Conservation (phyloP, 140 eudicot genomes). For the Oenanthe javanica region DNA sequence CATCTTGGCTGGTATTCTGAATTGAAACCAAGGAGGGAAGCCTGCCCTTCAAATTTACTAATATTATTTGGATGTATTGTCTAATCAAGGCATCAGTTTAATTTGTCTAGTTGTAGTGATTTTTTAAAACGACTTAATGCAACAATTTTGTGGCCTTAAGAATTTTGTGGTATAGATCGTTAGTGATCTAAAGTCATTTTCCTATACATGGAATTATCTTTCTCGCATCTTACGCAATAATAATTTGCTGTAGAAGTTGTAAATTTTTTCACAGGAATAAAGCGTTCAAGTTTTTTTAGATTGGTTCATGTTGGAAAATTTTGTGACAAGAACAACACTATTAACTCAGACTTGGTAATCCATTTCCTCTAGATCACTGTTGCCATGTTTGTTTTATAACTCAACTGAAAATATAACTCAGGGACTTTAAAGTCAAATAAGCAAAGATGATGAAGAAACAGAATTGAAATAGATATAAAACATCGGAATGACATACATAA, state of each 20-base stretch:
- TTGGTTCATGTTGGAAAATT: background rate
- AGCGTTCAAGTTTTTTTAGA: background rate
- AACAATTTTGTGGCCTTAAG: slow-evolving; percentile 6
- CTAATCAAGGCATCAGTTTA: background rate
- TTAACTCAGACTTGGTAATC: background rate
- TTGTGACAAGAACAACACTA: background rate
- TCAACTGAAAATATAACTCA: background rate
- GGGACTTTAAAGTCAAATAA: background rate
- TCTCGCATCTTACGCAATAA: background rate
- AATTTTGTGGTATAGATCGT: background rate
- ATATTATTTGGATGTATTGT: background rate
- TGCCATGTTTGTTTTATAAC: background rate
- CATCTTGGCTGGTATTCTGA: background rate
- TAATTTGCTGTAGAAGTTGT: background rate
- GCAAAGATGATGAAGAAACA: background rate
- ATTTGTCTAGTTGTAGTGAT: background rate
- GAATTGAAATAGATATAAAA: background rate
- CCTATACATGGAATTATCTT: background rate
- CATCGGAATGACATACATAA: background rate
- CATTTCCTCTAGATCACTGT: background rate
- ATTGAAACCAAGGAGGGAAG: background rate
- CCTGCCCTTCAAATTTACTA: background rate
- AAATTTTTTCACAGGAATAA: background rate
- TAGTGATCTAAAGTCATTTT: background rate
- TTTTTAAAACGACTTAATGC: background rate